Evolutionary conservation across 192 early-diverging fungal genomes (phyloP), one percentile per base, ranked within the genome.

Genomic region (Diversispora eburnea): DNA sequence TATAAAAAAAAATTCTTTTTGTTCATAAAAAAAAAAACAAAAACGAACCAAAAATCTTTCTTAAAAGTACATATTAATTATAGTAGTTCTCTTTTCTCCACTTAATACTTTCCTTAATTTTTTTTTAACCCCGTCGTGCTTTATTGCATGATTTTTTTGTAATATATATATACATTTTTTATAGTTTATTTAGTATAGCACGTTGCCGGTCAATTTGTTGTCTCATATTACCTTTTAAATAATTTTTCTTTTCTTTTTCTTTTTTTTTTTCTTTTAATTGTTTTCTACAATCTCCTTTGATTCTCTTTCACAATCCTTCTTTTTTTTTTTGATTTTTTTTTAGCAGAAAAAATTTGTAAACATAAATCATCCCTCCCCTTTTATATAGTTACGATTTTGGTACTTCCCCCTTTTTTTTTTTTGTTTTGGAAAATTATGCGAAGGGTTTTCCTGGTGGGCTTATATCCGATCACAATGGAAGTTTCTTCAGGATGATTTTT

Each of bases 51-150:
- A 52, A 42, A n/a, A 6, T 45, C 20, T 68, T 67, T 54, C 48
- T 43, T 43, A 49, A 54, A 54, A 49, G 46, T 68, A 68, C 67
- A 41, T 46, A 66, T 20, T 43, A 43, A 43, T 19, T 20, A 20
- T 66, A 33, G 25, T 33, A 33, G 25, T 46, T 20, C 20, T 48
- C 52, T 48, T 13, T 49, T 54, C 39, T 48, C 41, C 67, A 49
- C 47, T 39, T 68, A 68, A 68, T 68, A 54, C 67, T 52, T 54
- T 68, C 65, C 5, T 68, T 68, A 49, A 68, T 19, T 62, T 52
- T 13, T 25, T 47, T 22, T 49, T 43, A 15, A 42, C 48, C 67
- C 67, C 51, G 46, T 68, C 47, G 51, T 68, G 67, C 43, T 45
- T 45, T 17, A 17, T 63, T 45, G 41, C 61, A 63, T 63, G 61